Evolutionary conservation across 768 basidiomycete genomes (phyloP).

Genomic region (Hericium erinaceus): DNA sequence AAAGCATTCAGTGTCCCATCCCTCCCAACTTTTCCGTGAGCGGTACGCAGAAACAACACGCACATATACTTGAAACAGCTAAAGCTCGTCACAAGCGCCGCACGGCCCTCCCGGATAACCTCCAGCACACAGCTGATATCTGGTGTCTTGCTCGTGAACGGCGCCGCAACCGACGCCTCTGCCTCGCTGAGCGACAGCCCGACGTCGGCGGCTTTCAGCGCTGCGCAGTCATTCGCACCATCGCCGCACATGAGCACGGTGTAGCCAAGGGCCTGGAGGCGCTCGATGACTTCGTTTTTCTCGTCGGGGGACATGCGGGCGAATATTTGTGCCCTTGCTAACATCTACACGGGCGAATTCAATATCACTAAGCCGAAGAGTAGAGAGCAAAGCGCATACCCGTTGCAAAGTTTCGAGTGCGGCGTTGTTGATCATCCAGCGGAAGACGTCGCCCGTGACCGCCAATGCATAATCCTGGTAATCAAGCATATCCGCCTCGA

Average conservation of each 20-base stretch:
- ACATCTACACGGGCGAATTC: slow-evolving; percentile 54
- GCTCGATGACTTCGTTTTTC: slow-evolving; percentile 96
- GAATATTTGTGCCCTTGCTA: slow-evolving; percentile 93
- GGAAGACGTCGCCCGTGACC: slow-evolving; percentile 90
- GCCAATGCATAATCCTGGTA: slow-evolving; percentile 87
- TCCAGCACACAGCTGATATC: slow-evolving; percentile 96
- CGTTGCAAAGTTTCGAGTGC: slow-evolving; percentile 90
- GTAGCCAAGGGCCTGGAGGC: slow-evolving; percentile 87
- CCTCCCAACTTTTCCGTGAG: not conserved
- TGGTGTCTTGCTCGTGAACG: slow-evolving; percentile 88
- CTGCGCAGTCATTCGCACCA: slow-evolving; percentile 97
- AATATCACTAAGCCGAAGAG: not conserved
- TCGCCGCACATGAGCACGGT: slow-evolving; percentile 98
- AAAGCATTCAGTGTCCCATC: slow-evolving; percentile 3
- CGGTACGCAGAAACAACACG: slow-evolving; percentile 22
- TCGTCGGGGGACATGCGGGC: slow-evolving; percentile 99
- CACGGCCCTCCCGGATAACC: slow-evolving; percentile 93
- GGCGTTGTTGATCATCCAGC: slow-evolving; percentile 96
- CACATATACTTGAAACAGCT: slow-evolving; percentile 99
- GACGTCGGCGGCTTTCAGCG: slow-evolving; percentile 96
- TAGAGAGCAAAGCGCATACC: slow-evolving; percentile 34
- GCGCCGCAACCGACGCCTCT: slow-evolving; percentile 96
- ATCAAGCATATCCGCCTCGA: slow-evolving; percentile 62
- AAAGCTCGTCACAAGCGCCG: slow-evolving; percentile 95
- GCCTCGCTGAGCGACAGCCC: slow-evolving; percentile 95